Evolutionary conservation across 805 yeast species (phyloP).

Genomic region (Isabelozyma rhagii): DNA sequence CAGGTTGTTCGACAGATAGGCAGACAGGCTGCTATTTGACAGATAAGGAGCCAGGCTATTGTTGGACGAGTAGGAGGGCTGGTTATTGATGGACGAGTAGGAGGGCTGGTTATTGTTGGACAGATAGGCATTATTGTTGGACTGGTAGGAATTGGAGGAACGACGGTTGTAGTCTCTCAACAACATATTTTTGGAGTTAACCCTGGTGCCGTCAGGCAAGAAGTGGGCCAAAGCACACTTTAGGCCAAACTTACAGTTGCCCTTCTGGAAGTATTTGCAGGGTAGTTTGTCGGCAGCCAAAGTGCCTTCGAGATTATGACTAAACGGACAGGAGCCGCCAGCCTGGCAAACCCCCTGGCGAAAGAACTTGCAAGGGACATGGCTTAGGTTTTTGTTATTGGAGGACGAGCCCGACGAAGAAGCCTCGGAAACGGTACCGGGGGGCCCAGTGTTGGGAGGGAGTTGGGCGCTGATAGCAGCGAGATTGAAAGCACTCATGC

Average conservation of each 20-base stretch:
- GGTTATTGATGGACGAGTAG: background rate
- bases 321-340: slow-evolving; percentile 86
- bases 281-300: slow-evolving; percentile 54
- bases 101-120: background rate
- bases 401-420: slow-evolving; percentile 8
- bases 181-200: slow-evolving; percentile 44
- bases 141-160: background rate
- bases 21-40: no score
- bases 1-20: no score
- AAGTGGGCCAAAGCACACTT: slow-evolving; percentile 94
- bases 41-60: no score
- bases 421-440: slow-evolving; percentile 21
- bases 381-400: slow-evolving; percentile 60
- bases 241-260: slow-evolving; percentile 93
- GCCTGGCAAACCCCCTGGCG: slow-evolving; percentile 95
- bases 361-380: slow-evolving; percentile 95
- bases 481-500: background rate
- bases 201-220: slow-evolving; percentile 82
- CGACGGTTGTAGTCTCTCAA: background rate
- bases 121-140: background rate
- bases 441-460: slow-evolving; percentile 38
- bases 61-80: no score
- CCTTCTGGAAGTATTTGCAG: slow-evolving; percentile 92
- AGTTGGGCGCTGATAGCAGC: slow-evolving; percentile 9
- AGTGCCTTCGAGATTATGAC: slow-evolving; percentile 66